Percentiles rank a stretch among this genome's conserved stretches.
phyloP scores from a whole-genome alignment of 2,329 filamentous ascomycete genomes.

The Colletotrichum tamarilloi region DNA sequence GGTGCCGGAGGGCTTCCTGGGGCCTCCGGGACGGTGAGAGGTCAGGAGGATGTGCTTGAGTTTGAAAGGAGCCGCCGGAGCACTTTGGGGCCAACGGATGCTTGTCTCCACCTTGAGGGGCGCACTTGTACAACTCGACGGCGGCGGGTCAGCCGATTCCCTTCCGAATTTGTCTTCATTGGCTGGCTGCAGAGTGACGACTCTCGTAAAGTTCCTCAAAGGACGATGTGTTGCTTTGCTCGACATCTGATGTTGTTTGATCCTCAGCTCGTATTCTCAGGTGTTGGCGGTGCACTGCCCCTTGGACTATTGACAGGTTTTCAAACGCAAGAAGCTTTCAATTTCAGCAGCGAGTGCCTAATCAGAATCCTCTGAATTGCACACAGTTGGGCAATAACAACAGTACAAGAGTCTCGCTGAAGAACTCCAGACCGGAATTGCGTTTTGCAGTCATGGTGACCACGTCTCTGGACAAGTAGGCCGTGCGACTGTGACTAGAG shows the following conservation, averaged over 20 bases:
- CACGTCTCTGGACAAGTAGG: not conserved
- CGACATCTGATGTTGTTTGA: not conserved
- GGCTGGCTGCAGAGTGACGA: constrained; percentile 8
- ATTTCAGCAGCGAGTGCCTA: not conserved
- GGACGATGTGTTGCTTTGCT: not conserved
- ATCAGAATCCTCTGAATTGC: not conserved
- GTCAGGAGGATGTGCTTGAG: not conserved
- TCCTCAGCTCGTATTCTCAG: not conserved
- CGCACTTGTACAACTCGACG: not conserved
- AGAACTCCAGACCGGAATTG: constrained; percentile 17
- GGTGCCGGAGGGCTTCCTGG: constrained; percentile 16
- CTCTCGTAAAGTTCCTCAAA: not conserved
- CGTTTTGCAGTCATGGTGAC: not conserved
- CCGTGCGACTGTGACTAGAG: not conserved
- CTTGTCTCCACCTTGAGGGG: not conserved
- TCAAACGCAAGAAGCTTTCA: not conserved
- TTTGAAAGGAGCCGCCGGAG: constrained; percentile 1
- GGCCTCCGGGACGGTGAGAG: constrained; percentile 3
- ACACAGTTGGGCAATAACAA: not conserved
- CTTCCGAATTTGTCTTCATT: not conserved
- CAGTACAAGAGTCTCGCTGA: not conserved
- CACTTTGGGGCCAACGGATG: not conserved
- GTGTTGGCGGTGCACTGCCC: not conserved
- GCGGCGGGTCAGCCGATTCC: constrained; percentile 9
- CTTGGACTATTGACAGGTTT: not conserved